These are phyloP conservation scores for Thelonectria olida DNA, from an alignment of 2,329 filamentous ascomycete species.

Conservation along the genomic window DNA sequence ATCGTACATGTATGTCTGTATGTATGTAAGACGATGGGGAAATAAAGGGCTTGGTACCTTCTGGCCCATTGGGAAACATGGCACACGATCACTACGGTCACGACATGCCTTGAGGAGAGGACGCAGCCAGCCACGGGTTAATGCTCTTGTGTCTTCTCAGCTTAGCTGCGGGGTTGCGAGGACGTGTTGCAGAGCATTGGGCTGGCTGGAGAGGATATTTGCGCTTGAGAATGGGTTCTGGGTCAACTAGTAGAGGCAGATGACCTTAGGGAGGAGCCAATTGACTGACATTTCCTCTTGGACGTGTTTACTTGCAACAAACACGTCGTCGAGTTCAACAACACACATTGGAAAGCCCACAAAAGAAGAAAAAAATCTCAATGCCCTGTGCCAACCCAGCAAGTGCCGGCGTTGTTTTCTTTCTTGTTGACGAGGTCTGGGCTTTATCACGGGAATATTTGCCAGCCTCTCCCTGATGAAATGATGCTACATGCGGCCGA, in stretches of 20 bases:
- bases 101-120: neutral
- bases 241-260: too few species aligned
- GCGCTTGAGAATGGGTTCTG: too few species aligned
- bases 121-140: neutral
- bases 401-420: too few species aligned
- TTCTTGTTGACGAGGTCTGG: too few species aligned
- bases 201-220: too few species aligned
- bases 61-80: slow-evolving; percentile 10
- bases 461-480: too few species aligned
- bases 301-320: too few species aligned
- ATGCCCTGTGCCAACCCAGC: slow-evolving; percentile 1
- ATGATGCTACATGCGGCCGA: too few species aligned
- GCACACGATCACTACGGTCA: slow-evolving; percentile 13
- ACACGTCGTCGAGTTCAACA: too few species aligned
- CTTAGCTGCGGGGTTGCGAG: neutral
- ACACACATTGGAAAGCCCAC: neutral
- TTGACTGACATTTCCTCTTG: too few species aligned
- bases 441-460: too few species aligned
- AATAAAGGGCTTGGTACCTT: neutral
- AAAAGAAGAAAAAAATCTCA: neutral
- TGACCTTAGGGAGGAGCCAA: too few species aligned
- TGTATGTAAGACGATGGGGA: neutral
- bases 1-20: neutral
- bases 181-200: neutral
- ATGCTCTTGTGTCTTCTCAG: neutral